phyloP scores from a whole-genome alignment of 1,284 basidiomycete species.

The Pseudozyma hubeiensis region DNA sequence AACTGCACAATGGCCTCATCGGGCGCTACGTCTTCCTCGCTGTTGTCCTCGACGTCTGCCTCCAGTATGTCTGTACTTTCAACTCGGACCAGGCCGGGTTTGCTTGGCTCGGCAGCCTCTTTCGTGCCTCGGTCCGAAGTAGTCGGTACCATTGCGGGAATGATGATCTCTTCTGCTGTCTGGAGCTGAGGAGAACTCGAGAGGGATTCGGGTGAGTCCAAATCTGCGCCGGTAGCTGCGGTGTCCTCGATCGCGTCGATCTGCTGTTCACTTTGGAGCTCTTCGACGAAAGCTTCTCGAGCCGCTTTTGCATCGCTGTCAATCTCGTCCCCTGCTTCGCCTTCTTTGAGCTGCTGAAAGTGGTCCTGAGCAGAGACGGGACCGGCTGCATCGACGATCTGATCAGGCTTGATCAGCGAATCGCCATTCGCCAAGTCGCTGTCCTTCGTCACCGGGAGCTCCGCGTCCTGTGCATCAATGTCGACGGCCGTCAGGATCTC shows the following conservation, averaged over 20 bases:
- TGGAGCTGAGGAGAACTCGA: neutral
- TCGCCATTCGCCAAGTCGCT: neutral
- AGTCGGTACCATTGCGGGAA: neutral
- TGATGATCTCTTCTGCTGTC: neutral
- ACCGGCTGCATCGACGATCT: too few species aligned
- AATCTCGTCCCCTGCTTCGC: neutral
- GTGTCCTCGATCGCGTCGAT: too few species aligned
- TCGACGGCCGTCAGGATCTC: neutral
- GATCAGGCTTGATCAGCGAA: too few species aligned
- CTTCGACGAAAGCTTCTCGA: neutral
- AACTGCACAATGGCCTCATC: conserved; percentile 8
- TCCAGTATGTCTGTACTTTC: conserved; percentile 41
- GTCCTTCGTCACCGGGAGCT: neutral
- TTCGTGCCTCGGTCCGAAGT: neutral
- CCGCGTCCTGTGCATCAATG: neutral
- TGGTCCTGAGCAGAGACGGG: too few species aligned
- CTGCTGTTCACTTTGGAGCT: too few species aligned
- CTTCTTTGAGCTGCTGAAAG: neutral
- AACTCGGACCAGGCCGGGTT: conserved; percentile 15
- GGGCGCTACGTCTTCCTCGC: conserved; percentile 21
- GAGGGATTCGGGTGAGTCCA: neutral
- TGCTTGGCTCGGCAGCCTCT: neutral
- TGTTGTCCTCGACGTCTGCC: conserved; percentile 46
- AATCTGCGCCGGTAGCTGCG: neutral
- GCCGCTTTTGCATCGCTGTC: neutral